Base-by-base conservation (phyloP, 495 filamentous ascomycete genomes). In the Annulohypoxylon moriforme region DNA sequence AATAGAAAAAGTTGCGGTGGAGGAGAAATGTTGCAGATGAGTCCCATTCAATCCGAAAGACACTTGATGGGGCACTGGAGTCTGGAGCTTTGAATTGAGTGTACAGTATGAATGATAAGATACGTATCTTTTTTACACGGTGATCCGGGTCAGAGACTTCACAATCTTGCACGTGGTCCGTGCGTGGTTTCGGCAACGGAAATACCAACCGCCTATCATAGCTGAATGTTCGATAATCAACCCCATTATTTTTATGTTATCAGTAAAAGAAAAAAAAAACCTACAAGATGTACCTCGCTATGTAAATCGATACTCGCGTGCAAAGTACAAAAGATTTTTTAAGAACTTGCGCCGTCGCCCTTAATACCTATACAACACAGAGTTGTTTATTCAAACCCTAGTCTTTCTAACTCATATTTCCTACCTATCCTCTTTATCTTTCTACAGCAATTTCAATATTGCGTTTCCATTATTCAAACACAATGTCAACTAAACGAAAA, bases 401-500 rank as follows among this genome's bases (percentile, higher is more conserved):
- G 25, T 49, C 47, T 31, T 6, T 18, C 14, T 20, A 27, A 53
- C n/a, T 18, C 29, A n/a, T 7, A 20, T 20, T 3, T 18, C 36
- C n/a, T 9, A 16, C 16, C 3, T 18, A 11, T 16, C 4, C 29
- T 38, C 7, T 8, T 14, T 49, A 11, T 49, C 11, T 25, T 40
- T 34, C 46, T 40, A 20, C 36, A 18, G 40, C 44, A 11, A 24
- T 46, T 24, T 25, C 25, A 9, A 24, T 40, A 24, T 16, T 25
- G 5, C n/a, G 24, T 36, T 24, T 25, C 56, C n/a, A 36, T 8
- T 52, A 20, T 10, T 29, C 8, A 24, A 25, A 11, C 49, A 76
- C 34, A 29, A 87, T 87, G 86, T 85, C 84, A 59, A 81, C 85
- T 40, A 87, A 86, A 71, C 79, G 86, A 67, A 87, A 85, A 82